These are phyloP conservation scores for Camptophora hylomeconis DNA, from an alignment of 2,329 filamentous ascomycete genomes.

Conservation along the genomic window DNA sequence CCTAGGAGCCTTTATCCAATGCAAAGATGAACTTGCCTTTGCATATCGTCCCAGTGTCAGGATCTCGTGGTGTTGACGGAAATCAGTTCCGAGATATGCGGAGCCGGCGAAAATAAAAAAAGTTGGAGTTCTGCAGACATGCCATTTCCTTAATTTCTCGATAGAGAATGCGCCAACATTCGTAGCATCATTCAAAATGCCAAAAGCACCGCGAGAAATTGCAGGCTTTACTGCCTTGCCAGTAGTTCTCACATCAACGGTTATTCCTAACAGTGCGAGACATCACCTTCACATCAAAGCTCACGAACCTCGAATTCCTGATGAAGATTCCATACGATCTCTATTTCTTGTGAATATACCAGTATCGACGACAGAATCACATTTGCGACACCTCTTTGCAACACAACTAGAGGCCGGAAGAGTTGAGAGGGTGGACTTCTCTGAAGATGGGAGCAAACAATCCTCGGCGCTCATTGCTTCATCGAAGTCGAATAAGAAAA, in stretches of 20 bases:
- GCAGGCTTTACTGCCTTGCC: conserved; percentile 57
- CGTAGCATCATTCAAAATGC: conserved; percentile 24
- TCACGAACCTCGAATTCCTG: conserved; percentile 67
- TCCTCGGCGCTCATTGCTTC: conserved; percentile 16
- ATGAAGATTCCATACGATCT: conserved; percentile 59
- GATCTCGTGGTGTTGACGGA: too few relatives aligned
- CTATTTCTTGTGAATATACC: conserved; percentile 89
- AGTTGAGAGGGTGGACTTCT: conserved; percentile 64
- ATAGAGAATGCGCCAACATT: not conserved
- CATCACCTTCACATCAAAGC: conserved; percentile 82
- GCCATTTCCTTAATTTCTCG: too few relatives aligned
- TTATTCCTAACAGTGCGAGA: conserved; percentile 48
- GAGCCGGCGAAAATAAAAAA: too few relatives aligned
- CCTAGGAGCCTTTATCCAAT: too few relatives aligned
- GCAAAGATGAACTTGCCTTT: too few relatives aligned
- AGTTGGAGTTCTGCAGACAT: conserved; percentile 4
- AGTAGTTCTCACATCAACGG: conserved; percentile 50
- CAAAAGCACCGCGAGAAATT: conserved; percentile 27
- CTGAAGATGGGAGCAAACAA: conserved; percentile 20
- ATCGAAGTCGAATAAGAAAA: conserved; percentile 26
- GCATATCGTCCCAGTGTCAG: too few relatives aligned
- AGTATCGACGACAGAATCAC: conserved; percentile 63
- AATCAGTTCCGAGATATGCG: too few relatives aligned
- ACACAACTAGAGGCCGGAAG: conserved; percentile 62
- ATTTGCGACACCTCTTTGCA: conserved; percentile 64